Conservation (phyloP, 805 yeast genomes). For the Candida boleticola region DNA sequence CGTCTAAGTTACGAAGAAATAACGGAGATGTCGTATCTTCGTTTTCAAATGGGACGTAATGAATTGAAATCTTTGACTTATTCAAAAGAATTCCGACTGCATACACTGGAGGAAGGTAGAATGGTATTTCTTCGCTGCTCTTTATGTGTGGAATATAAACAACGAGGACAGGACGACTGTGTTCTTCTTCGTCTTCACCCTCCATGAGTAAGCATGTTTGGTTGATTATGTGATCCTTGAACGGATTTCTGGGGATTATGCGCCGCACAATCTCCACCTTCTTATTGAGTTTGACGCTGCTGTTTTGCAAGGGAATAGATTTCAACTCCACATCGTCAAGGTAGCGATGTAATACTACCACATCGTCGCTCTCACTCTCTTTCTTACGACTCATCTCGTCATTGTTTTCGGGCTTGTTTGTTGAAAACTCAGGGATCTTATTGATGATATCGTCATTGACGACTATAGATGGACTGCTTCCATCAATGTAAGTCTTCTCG, state of each 20-base stretch:
- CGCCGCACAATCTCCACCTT: slow-evolving; percentile 67
- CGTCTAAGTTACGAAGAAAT: slow-evolving; percentile 34
- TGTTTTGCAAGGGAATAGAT: slow-evolving; percentile 22
- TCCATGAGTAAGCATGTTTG: slow-evolving; percentile 72
- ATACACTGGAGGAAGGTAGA: slow-evolving; percentile 81
- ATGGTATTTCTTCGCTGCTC: slow-evolving; percentile 64
- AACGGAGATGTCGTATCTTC: slow-evolving; percentile 18
- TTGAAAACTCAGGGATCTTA: slow-evolving; percentile 34
- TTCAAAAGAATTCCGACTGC: slow-evolving; percentile 70
- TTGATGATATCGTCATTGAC: slow-evolving; percentile 21
- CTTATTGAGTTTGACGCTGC: slow-evolving; percentile 25
- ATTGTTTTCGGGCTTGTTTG: slow-evolving; percentile 12
- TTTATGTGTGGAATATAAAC: slow-evolving; percentile 78
- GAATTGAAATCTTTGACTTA: slow-evolving; percentile 56
- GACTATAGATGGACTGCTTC: slow-evolving; percentile 23
- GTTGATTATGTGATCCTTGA: slow-evolving; percentile 75
- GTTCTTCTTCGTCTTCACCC: slow-evolving; percentile 18
- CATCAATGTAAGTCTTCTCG: slow-evolving; percentile 43
- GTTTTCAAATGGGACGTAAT: slow-evolving; percentile 62
- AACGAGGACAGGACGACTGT: slow-evolving; percentile 46
- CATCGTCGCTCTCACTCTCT: slow-evolving; percentile 12
- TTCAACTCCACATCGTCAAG: slow-evolving; percentile 33
- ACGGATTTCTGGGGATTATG: slow-evolving; percentile 88
- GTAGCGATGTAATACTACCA: slow-evolving; percentile 28
- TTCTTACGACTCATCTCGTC: too few species aligned